Conservation (phyloP, 306 rosid species). For the Dryas alaskensis region DNA sequence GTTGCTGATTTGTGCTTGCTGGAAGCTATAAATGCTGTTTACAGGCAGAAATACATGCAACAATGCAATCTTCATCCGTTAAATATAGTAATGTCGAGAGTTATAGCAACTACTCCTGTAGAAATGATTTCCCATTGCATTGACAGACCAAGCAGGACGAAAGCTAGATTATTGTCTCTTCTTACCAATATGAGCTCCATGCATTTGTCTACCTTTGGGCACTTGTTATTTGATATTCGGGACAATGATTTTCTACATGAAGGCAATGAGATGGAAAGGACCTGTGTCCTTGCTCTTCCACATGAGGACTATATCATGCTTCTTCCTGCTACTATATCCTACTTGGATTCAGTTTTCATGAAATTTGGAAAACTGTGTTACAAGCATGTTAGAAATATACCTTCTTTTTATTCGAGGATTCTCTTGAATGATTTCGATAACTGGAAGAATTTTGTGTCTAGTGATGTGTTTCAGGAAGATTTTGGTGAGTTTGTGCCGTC, state of each 20-base stretch:
- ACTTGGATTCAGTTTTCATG: constrained; percentile 45
- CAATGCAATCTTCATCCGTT: constrained; percentile 52
- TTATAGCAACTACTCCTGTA: constrained; percentile 55
- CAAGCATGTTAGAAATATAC: constrained; percentile 39
- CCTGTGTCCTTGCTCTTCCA: constrained; percentile 39
- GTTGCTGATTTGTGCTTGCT: constrained; percentile 65
- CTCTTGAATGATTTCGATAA: constrained; percentile 59
- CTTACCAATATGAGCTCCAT: constrained; percentile 67
- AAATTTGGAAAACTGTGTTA: constrained; percentile 44
- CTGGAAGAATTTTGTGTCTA: constrained; percentile 64
- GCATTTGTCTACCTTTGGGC: constrained; percentile 75
- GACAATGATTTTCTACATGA: constrained; percentile 35
- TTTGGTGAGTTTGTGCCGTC: constrained; percentile 54
- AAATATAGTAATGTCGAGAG: constrained; percentile 49
- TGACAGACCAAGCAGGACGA: constrained; percentile 40
- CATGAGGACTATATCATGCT: constrained; percentile 68
- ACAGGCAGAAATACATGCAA: constrained; percentile 45
- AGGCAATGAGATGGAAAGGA: constrained; percentile 29
- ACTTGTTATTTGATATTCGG: constrained; percentile 45
- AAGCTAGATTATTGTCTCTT: constrained; percentile 59
- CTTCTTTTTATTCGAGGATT: constrained; percentile 56
- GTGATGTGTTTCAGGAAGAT: constrained; percentile 64
- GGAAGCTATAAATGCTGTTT: constrained; percentile 57
- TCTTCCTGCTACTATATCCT: constrained; percentile 63
- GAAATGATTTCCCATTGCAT: constrained; percentile 54